Percentiles rank a stretch among this genome's conserved stretches.
phyloP scores from a whole-genome alignment of 306 rosid species.

The Clitoria ternatea region DNA sequence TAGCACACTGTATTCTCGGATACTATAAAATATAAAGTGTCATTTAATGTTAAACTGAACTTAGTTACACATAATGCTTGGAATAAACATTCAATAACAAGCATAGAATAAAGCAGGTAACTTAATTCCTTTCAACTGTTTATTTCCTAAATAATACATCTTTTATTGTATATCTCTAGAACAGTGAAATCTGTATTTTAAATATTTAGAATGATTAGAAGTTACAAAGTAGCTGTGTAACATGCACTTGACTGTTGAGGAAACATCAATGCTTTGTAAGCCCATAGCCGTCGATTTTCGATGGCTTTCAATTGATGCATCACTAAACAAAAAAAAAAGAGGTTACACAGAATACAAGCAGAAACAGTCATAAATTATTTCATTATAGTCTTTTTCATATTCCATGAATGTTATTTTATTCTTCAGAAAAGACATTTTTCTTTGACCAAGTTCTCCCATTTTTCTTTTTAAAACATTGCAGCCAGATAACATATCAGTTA shows the following conservation, averaged over 20 bases:
- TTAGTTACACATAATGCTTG: neutral
- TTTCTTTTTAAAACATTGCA: neutral
- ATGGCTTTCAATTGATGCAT: no score
- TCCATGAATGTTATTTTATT: neutral
- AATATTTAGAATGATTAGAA: neutral
- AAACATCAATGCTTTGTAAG: no score
- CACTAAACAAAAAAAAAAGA: no score
- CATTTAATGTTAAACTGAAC: neutral
- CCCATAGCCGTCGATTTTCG: no score
- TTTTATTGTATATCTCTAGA: neutral
- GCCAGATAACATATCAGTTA: neutral
- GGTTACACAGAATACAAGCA: neutral
- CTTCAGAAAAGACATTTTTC: neutral
- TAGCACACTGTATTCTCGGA: conserved; percentile 64
- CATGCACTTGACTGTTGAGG: no score
- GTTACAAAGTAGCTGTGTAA: no score
- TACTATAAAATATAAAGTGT: conserved; percentile 40
- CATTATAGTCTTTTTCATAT: neutral
- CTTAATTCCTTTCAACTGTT: neutral
- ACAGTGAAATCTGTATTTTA: neutral
- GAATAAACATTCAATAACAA: neutral
- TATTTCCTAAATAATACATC: neutral
- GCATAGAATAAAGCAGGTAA: neutral
- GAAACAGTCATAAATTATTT: neutral
- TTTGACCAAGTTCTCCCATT: neutral